A percentile compares a stretch with the other conserved stretches of the same genome.
Evolutionary conservation across 768 basidiomycete species (phyloP).

Genomic region (Pulveroboletus sp.): DNA sequence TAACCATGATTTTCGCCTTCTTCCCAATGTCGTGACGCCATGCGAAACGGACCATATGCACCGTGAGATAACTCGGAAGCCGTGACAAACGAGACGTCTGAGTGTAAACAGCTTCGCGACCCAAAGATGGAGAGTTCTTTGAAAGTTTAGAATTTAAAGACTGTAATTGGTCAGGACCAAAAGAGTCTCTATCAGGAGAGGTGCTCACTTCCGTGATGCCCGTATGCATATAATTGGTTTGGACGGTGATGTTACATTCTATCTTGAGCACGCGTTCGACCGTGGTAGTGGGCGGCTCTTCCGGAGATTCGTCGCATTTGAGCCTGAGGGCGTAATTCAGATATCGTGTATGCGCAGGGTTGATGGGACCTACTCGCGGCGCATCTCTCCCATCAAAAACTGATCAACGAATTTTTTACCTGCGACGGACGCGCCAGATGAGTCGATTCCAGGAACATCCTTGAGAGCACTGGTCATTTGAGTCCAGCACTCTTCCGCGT

Average conservation of each 20-base stretch:
- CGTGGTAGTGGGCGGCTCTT: conserved; percentile 63
- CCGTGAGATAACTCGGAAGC: conserved; percentile 77
- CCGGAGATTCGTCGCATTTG: conserved; percentile 75
- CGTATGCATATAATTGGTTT: conserved; percentile 83
- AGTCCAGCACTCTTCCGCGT: conserved; percentile 89
- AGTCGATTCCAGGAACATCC: conserved; percentile 53
- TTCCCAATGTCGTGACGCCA: conserved; percentile 89
- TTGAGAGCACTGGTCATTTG: conserved; percentile 69
- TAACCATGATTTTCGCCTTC: conserved; percentile 96
- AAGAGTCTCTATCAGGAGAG: not conserved
- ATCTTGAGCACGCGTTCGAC: conserved; percentile 81
- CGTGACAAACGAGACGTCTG: conserved; percentile 79
- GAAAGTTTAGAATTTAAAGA: conserved; percentile 83
- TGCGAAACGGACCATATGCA: conserved; percentile 95
- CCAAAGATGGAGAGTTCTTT: conserved; percentile 77
- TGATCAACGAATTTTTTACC: conserved; percentile 70
- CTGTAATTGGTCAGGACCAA: conserved; percentile 45
- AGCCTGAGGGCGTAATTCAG: conserved; percentile 44
- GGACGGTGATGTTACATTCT: conserved; percentile 84
- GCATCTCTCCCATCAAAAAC: conserved; percentile 75
- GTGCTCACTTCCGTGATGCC: conserved; percentile 75
- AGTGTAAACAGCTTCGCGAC: conserved; percentile 76
- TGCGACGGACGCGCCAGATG: conserved; percentile 27
- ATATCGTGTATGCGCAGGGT: conserved; percentile 13
- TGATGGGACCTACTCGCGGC: conserved; percentile 48